A percentile compares a stretch with the other conserved stretches of the same genome.
Evolutionary conservation across 306 rosid species (phyloP).

Genomic region (Trichosanthes truncata): DNA sequence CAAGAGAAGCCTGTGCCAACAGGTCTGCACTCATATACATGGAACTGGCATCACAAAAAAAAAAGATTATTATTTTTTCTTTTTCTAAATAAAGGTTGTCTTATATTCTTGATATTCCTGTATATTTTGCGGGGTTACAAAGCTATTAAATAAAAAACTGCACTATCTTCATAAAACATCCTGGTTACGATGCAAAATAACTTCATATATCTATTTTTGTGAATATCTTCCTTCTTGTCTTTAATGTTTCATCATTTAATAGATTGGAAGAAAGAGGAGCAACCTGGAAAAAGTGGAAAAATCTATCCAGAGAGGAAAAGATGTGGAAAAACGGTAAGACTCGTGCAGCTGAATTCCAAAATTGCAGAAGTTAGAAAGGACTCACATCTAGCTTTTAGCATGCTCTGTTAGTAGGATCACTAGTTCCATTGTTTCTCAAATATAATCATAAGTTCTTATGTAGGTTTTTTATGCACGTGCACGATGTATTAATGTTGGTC

Average conservation of each 20-base stretch:
- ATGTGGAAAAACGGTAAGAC: conserved; percentile 39
- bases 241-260: conserved; percentile 15
- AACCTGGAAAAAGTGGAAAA: conserved; percentile 48
- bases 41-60: background rate
- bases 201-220: background rate
- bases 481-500: background rate
- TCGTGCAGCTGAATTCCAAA: background rate
- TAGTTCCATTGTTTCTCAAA: background rate
- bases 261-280: conserved; percentile 60
- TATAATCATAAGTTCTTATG: background rate
- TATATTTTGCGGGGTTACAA: background rate
- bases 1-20: conserved; percentile 44
- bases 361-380: background rate
- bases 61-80: background rate
- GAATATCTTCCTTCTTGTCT: conserved; percentile 15
- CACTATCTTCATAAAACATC: background rate
- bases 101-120: background rate
- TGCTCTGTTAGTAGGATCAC: background rate
- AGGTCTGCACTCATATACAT: conserved; percentile 32
- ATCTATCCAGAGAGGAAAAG: conserved; percentile 50
- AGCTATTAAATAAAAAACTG: background rate
- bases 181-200: background rate
- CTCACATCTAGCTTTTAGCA: background rate
- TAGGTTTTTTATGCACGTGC: background rate
- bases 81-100: conserved; percentile 10